Conservation (phyloP, 1,284 basidiomycete genomes). For the Pseudozyma tsukubaensis region DNA sequence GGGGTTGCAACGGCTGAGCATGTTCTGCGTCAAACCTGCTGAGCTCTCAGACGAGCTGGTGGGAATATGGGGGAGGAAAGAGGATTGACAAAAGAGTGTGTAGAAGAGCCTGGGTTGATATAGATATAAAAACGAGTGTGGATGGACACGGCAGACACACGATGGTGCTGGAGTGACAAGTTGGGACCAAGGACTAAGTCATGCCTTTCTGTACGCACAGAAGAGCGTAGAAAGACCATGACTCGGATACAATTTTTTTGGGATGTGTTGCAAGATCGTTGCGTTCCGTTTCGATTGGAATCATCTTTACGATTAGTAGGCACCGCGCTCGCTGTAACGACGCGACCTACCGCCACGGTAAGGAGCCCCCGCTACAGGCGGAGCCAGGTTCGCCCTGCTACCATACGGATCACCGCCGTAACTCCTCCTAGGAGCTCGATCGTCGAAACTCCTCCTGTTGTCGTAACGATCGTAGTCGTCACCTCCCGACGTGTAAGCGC, state of each 20-base stretch:
- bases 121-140: slow-evolving; percentile 4
- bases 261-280: background rate
- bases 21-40: slow-evolving; percentile 1
- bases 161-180: slow-evolving; percentile 7
- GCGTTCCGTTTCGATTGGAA: background rate
- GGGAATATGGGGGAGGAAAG: background rate
- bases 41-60: background rate
- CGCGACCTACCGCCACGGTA: slow-evolving; percentile 50
- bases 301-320: slow-evolving; percentile 23
- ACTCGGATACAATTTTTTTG: background rate
- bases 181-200: background rate
- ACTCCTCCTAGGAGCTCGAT: slow-evolving; percentile 31
- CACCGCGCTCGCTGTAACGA: slow-evolving; percentile 50
- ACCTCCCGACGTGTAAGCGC: background rate
- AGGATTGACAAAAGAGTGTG: background rate
- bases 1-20: background rate
- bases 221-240: background rate
- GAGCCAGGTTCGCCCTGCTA: slow-evolving; percentile 32
- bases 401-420: slow-evolving; percentile 36
- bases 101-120: background rate
- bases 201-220: background rate
- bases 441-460: slow-evolving; percentile 44
- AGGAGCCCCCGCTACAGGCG: slow-evolving; percentile 20
- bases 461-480: slow-evolving; percentile 34
- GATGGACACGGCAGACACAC: background rate